phyloP scores from a whole-genome alignment of 208 protist species.

The Trypanosoma mega region DNA sequence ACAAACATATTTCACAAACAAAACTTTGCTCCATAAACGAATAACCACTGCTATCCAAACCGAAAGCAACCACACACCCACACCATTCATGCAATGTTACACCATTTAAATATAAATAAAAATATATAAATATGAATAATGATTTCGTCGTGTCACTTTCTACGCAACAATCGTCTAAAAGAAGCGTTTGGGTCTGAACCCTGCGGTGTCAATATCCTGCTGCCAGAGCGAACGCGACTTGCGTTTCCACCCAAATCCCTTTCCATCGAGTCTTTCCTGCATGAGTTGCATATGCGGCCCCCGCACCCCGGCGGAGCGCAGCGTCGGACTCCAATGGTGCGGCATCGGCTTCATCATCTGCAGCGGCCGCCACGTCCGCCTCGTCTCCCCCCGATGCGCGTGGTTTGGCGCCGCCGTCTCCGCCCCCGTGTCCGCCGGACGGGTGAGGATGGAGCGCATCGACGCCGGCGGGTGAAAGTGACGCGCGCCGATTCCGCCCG shows the following conservation, averaged over 20 bases:
- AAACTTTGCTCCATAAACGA: no score
- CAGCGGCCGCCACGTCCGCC: slow-evolving; percentile 48
- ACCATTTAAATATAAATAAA: neutral
- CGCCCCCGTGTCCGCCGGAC: slow-evolving; percentile 37
- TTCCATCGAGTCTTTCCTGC: slow-evolving; percentile 82
- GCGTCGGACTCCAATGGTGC: slow-evolving; percentile 47
- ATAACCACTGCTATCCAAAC: slow-evolving; percentile 18
- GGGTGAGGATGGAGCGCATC: slow-evolving; percentile 72
- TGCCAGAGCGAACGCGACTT: slow-evolving; percentile 87
- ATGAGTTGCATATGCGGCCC: slow-evolving; percentile 70
- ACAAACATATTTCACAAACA: no score
- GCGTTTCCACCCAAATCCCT: slow-evolving; percentile 87
- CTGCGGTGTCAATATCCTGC: slow-evolving; percentile 77
- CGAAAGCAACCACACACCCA: neutral
- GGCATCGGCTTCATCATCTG: slow-evolving; percentile 85
- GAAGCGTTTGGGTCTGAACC: slow-evolving; percentile 82
- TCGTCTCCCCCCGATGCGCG: neutral
- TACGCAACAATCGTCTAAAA: slow-evolving; percentile 37
- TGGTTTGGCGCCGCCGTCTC: neutral
- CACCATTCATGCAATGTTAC: neutral
- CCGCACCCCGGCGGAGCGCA: slow-evolving; percentile 61
- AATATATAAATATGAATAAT: neutral
- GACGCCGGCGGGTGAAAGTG: slow-evolving; percentile 55
- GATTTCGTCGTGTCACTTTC: neutral
- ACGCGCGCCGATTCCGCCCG: neutral